A percentile compares a stretch with the other conserved stretches of the same genome.
Conservation (phyloP, 2,329 filamentous ascomycete genomes). For the Coniochaeta sp. region DNA sequence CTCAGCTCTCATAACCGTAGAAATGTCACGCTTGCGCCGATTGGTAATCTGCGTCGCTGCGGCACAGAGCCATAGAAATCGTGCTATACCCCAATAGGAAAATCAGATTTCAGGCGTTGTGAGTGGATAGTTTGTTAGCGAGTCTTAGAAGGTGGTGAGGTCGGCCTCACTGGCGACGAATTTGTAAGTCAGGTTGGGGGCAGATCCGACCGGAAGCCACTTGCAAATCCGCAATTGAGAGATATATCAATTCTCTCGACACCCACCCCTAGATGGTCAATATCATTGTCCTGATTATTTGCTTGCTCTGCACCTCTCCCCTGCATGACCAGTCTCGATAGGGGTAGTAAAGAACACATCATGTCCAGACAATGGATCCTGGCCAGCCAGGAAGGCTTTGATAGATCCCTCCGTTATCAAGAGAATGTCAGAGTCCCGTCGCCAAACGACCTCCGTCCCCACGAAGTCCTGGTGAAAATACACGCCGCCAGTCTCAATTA, state of each 20-base stretch:
- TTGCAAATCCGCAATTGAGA: no score
- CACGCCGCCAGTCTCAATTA: conserved; percentile 39
- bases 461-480: conserved; percentile 53
- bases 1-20: no score
- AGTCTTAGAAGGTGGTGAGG: no score
- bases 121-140: background rate
- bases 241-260: no score
- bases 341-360: background rate
- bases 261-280: no score
- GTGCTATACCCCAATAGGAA: conserved; percentile 8
- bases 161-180: no score
- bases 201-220: no score
- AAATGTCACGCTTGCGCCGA: background rate
- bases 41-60: background rate
- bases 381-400: conserved; percentile 24
- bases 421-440: conserved; percentile 10
- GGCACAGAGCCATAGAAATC: background rate
- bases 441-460: conserved; percentile 36
- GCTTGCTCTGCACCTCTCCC: no score
- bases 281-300: no score
- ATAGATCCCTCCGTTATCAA: conserved; percentile 24
- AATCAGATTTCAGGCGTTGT: conserved; percentile 3
- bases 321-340: background rate
- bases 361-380: conserved; percentile 25
- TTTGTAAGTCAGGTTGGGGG: no score